Evolutionary conservation across 169 alveolate genomes (phyloP), one percentile per base, ranked within the genome.

Genomic region (Neospora caninum): DNA sequence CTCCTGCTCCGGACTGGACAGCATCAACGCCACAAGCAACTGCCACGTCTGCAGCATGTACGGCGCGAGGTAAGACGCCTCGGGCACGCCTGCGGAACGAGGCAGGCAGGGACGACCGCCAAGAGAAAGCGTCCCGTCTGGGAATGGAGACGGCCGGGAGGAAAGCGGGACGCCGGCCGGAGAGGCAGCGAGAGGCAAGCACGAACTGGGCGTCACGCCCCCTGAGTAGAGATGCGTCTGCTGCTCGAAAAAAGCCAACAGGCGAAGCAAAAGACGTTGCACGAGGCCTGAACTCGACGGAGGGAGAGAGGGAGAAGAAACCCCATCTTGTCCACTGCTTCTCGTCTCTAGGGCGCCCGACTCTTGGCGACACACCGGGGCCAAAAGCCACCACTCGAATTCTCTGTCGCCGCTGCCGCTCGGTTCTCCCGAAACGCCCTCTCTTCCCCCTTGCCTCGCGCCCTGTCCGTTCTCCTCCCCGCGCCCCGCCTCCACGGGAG

Each of bases 21-120:
- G 94, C 94, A 91, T 45, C 82, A 91, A 53, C 39, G 91, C 84
- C 42, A 91, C 91, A 53, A 91, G 82, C 86, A 91, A 42, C 83
- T 67, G 94, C 94, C 94, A 91, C 31, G 94, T 91, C 84, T 91
- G 94, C 43, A 80, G 91, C 94, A 91, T 78, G 34, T 91, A 91
- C 7, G 94, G 94, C 43, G 94, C 84, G 41, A 80, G 41, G 53
- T 91, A 91, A 36, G 91, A 80, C 53, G 89, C 91, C 82, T 91
- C 91, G 29, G 84, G 69, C 22, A 69, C 42, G 82, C 22, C 82
- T 31, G 82, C 34, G 38, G 34, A 10, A 31, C 18, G 34, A 29
- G 82, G 27, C 18, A 27, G n/a, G 73, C 73, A 64, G 73, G 18
- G 73, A 20, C n/a, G 18, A 64, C 27, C 18, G 18, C 73, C 82